phyloP scores from a whole-genome alignment of 371 early-diverging fungal genomes.

The Fennellomyces sp. region DNA sequence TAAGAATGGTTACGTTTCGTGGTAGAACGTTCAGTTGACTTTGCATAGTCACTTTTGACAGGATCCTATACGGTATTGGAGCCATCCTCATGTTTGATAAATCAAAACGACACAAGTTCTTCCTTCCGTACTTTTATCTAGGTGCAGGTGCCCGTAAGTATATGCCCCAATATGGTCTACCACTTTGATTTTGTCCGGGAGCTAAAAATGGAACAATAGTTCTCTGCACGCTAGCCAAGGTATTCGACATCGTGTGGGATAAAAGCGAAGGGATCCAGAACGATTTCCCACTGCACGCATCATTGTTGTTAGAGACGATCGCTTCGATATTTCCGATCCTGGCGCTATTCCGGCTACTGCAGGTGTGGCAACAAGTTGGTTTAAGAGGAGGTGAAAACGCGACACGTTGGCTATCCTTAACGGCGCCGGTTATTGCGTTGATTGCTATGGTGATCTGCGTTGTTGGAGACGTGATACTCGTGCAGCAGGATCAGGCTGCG shows the following conservation, averaged over 20 bases:
- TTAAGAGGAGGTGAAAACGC: background rate
- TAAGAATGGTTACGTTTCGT: background rate
- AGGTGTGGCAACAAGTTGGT: conserved; percentile 12
- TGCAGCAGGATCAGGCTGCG: conserved; percentile 1
- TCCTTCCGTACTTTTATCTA: conserved; percentile 15
- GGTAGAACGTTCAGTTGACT: background rate
- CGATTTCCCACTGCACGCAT: conserved; percentile 14
- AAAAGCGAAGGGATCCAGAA: background rate
- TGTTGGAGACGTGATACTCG: background rate
- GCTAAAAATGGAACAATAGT: background rate
- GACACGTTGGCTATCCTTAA: background rate
- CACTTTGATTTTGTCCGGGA: background rate
- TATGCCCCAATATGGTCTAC: background rate
- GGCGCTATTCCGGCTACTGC: conserved; percentile 10
- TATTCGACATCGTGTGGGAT: conserved; percentile 15
- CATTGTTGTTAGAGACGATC: conserved; percentile 6
- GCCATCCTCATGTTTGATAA: conserved; percentile 8
- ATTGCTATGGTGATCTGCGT: background rate
- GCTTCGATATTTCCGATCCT: conserved; percentile 1
- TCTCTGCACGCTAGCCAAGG: conserved; percentile 1
- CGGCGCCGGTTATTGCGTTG: background rate
- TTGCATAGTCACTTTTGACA: background rate
- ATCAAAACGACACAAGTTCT: conserved; percentile 14
- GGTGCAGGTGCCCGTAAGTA: conserved; percentile 8
- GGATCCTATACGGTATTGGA: conserved; percentile 10